Conservation (phyloP, 257 asterid species). For the Verbascum thapsus region DNA sequence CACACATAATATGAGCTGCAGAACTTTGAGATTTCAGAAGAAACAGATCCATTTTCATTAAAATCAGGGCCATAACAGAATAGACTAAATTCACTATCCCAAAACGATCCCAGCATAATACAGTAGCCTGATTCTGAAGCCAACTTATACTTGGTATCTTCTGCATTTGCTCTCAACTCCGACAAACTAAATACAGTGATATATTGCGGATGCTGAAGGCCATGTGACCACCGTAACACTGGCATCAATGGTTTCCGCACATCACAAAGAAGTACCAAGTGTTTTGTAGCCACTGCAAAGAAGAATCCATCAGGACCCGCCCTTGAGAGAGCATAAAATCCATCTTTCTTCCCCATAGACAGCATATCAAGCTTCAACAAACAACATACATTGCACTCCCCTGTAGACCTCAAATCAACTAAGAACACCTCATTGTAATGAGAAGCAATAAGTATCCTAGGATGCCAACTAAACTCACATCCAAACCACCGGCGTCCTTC, state of each 20-base stretch:
- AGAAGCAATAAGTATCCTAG: conserved; percentile 59
- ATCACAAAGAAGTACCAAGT: conserved; percentile 66
- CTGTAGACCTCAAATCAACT: conserved; percentile 60
- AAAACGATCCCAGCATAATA: conserved; percentile 81
- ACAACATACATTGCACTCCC: conserved; percentile 38
- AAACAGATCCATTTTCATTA: conserved; percentile 28
- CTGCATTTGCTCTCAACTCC: conserved; percentile 51
- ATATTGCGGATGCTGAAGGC: conserved; percentile 54
- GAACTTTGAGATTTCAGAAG: conserved; percentile 44
- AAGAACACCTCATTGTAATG: conserved; percentile 50
- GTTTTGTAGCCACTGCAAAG: conserved; percentile 52
- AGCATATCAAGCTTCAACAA: conserved; percentile 61
- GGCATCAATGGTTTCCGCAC: conserved; percentile 60
- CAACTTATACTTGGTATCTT: conserved; percentile 44
- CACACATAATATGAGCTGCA: conserved; percentile 55
- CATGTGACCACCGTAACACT: conserved; percentile 65
- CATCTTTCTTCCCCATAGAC: conserved; percentile 45
- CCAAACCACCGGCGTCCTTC: conserved; percentile 47
- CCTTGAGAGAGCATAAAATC: conserved; percentile 57
- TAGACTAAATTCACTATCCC: conserved; percentile 62
- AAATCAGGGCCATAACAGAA: conserved; percentile 69
- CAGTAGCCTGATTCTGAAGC: conserved; percentile 79
- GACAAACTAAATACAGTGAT: conserved; percentile 55
- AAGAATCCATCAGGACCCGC: conserved; percentile 53
- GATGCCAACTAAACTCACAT: conserved; percentile 83